phyloP scores from a whole-genome alignment of 805 yeast genomes.

The Starmerella cellae region DNA sequence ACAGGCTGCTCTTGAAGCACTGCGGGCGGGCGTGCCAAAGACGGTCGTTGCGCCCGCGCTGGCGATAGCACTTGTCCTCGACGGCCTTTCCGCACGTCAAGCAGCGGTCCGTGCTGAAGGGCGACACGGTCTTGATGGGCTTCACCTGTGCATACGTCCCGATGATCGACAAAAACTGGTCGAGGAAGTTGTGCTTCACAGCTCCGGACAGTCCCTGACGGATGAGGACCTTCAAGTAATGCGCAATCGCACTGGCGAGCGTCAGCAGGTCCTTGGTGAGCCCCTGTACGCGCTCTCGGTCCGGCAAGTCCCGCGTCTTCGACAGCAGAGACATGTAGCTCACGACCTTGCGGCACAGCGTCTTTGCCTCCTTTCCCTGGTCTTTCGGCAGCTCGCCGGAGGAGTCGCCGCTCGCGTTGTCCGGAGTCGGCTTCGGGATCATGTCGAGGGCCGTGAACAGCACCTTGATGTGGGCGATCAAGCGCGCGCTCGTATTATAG shows the following conservation, averaged over 20 bases:
- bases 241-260: constrained; percentile 82
- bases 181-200: constrained; percentile 52
- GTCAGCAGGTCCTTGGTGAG: constrained; percentile 40
- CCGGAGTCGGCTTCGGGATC: constrained; percentile 3
- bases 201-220: constrained; percentile 70
- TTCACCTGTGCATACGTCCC: constrained; percentile 36
- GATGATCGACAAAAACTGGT: constrained; percentile 37
- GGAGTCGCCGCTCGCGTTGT: neutral
- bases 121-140: constrained; percentile 28
- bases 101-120: constrained; percentile 60
- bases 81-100: constrained; percentile 56
- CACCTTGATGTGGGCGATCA: constrained; percentile 61
- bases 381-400: neutral
- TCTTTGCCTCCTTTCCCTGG: constrained; percentile 56
- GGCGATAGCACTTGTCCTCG: constrained; percentile 62
- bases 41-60: constrained; percentile 32
- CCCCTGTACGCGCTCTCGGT: constrained; percentile 15
- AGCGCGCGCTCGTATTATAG: constrained; percentile 50
- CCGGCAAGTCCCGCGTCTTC: constrained; percentile 32
- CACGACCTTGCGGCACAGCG: constrained; percentile 79
- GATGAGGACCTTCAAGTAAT: constrained; percentile 72
- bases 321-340: constrained; percentile 72
- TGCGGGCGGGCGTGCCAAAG: constrained; percentile 59
- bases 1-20: constrained; percentile 52
- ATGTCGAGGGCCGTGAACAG: constrained; percentile 62